These are phyloP conservation scores for Malassezia japonica DNA, from an alignment of 1,284 basidiomycete genomes.

Conservation along the genomic window DNA sequence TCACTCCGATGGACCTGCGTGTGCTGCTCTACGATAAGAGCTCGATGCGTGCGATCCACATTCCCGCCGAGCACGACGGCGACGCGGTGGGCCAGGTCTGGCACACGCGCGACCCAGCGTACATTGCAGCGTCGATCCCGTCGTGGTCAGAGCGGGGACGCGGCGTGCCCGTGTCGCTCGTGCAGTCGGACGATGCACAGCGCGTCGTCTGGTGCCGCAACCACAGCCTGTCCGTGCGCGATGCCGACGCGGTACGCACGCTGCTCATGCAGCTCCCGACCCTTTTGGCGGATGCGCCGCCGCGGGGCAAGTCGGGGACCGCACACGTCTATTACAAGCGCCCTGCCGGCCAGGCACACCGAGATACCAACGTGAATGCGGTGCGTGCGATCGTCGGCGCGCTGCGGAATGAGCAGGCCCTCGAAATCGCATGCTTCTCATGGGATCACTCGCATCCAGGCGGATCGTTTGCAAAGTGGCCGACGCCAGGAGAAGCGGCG, in stretches of 20 bases:
- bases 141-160: not conserved
- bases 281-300: not conserved
- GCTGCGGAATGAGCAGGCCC: not conserved
- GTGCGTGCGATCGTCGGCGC: not conserved
- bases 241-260: not conserved
- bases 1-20: not conserved
- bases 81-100: not conserved
- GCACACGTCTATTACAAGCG: not conserved
- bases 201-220: not conserved
- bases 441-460: constrained; percentile 1
- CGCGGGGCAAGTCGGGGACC: not conserved
- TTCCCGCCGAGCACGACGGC: not conserved
- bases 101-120: not conserved
- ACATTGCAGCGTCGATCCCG: not conserved
- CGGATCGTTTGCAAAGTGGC: not conserved
- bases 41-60: not conserved
- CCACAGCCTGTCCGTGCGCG: not conserved
- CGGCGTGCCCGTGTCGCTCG: not conserved
- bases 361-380: too few species aligned
- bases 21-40: not conserved
- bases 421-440: constrained; percentile 3
- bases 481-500: not conserved
- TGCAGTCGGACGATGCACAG: not conserved
- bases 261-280: not conserved
- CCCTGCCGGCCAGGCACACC: not conserved